Percentiles rank a stretch among this genome's conserved stretches.
phyloP scores from a whole-genome alignment of 192 early-diverging fungal species.

The Rhizophlyctis rosea region DNA sequence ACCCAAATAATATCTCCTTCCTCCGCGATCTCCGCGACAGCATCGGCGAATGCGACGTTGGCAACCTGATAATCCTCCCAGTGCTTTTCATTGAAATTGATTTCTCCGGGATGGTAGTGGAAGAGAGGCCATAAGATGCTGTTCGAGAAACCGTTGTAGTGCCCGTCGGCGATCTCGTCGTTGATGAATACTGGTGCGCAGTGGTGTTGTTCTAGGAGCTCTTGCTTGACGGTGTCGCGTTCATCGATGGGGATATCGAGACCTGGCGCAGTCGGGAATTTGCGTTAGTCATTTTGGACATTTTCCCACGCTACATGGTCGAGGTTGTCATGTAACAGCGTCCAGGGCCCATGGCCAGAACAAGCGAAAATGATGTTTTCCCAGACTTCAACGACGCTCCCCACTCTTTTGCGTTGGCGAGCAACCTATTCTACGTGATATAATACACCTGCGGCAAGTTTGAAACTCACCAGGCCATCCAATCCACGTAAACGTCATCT shows the following conservation, averaged over 20 bases:
- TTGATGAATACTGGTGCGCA: conserved; percentile 93
- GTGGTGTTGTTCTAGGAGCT: conserved; percentile 74
- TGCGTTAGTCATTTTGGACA: too few relatives aligned
- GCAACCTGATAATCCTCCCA: conserved; percentile 95
- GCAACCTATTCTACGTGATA: too few relatives aligned
- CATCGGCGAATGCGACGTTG: conserved; percentile 92
- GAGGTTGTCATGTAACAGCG: too few relatives aligned
- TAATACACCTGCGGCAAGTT: too few relatives aligned
- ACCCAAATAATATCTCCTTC: conserved; percentile 69
- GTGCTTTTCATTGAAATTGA: conserved; percentile 88
- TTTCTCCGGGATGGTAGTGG: conserved; percentile 99
- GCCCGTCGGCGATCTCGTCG: conserved; percentile 88
- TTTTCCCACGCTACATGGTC: too few relatives aligned
- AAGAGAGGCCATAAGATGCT: conserved; percentile 98
- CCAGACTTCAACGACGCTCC: too few relatives aligned
- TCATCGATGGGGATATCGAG: conserved; percentile 82
- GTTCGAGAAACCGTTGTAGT: conserved; percentile 99
- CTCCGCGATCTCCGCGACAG: conserved; percentile 76
- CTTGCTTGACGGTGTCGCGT: conserved; percentile 58
- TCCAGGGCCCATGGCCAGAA: too few relatives aligned
- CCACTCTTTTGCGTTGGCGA: too few relatives aligned
- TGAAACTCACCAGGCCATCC: conserved; percentile 92
- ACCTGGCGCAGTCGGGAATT: conserved; percentile 56
- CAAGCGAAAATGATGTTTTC: too few relatives aligned
- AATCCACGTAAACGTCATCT: conserved; percentile 98